A percentile compares a stretch with the other conserved stretches of the same genome.
phyloP scores from a whole-genome alignment of 345 rosid species.

The Sisymbrium irio region DNA sequence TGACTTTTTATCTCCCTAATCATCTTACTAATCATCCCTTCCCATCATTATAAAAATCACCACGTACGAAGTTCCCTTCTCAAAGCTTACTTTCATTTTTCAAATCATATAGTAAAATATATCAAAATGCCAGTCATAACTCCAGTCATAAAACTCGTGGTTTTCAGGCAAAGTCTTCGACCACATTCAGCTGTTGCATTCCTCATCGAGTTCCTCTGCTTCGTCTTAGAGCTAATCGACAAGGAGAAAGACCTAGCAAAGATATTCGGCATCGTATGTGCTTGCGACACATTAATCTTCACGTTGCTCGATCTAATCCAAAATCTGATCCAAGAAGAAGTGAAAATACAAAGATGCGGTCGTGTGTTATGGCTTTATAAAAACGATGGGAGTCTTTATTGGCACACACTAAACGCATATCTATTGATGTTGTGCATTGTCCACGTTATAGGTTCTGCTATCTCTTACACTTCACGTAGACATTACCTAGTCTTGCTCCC shows the following conservation, averaged over 20 bases:
- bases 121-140: conserved; percentile 24
- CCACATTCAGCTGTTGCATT: conserved; percentile 34
- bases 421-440: conserved; percentile 5
- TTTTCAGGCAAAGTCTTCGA: conserved; percentile 35
- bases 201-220: conserved; percentile 36
- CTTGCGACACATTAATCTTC: conserved; percentile 34
- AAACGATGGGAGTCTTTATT: conserved; percentile 17
- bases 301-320: conserved; percentile 31
- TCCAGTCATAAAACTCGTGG: conserved; percentile 25
- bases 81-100: neutral
- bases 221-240: conserved; percentile 31
- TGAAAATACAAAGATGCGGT: conserved; percentile 17
- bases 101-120: neutral
- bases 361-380: conserved; percentile 26
- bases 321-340: conserved; percentile 12
- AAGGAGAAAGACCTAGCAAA: conserved; percentile 30
- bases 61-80: neutral
- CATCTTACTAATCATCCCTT: conserved; percentile 13
- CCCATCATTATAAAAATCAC: conserved; percentile 7
- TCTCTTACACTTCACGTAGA: conserved; percentile 13
- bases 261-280: conserved; percentile 26
- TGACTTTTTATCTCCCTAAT: conserved; percentile 20
- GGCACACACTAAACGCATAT: conserved; percentile 26
- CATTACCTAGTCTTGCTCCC: conserved; percentile 27
- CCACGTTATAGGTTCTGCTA: conserved; percentile 10